Conservation (phyloP, 2,329 filamentous ascomycete species). For the Ophiostoma sp. region DNA sequence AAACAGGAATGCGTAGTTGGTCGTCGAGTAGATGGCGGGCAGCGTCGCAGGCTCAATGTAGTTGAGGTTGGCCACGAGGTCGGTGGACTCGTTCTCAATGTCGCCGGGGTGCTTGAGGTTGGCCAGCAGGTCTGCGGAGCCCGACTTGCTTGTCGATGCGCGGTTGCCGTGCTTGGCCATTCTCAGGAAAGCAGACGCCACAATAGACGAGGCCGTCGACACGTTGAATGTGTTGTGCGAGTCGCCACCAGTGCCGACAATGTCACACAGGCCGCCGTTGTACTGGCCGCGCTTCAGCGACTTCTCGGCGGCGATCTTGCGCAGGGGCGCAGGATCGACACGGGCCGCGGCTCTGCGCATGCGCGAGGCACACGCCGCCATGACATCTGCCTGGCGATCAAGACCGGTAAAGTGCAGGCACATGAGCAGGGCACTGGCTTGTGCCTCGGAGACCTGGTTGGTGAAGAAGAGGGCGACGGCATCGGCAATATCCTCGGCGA, state of each 20-base stretch:
- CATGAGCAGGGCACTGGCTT: conserved; percentile 81
- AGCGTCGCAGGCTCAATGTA: conserved; percentile 70
- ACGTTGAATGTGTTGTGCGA: conserved; percentile 98
- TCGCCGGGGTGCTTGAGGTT: conserved; percentile 55
- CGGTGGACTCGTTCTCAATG: conserved; percentile 27
- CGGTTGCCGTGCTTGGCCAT: conserved; percentile 95
- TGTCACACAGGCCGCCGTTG: conserved; percentile 81
- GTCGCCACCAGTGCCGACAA: conserved; percentile 95
- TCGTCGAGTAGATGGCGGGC: conserved; percentile 64
- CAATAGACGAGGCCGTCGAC: conserved; percentile 86
- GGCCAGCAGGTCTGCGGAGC: conserved; percentile 85
- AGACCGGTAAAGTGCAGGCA: conserved; percentile 85
- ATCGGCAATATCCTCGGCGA: conserved; percentile 75
- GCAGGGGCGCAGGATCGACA: conserved; percentile 61
- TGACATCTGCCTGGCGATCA: conserved; percentile 77
- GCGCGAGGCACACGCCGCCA: conserved; percentile 73
- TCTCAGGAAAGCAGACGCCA: conserved; percentile 78
- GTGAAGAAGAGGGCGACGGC: conserved; percentile 90
- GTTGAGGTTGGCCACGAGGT: conserved; percentile 63
- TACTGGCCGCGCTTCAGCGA: conserved; percentile 68
- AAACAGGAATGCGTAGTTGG: conserved; percentile 93
- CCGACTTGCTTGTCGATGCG: conserved; percentile 90
- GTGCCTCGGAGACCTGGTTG: conserved; percentile 79
- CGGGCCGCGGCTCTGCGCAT: conserved; percentile 77
- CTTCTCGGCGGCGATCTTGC: conserved; percentile 54